phyloP scores from a whole-genome alignment of 495 filamentous ascomycete species.

The Cercophora samala region DNA sequence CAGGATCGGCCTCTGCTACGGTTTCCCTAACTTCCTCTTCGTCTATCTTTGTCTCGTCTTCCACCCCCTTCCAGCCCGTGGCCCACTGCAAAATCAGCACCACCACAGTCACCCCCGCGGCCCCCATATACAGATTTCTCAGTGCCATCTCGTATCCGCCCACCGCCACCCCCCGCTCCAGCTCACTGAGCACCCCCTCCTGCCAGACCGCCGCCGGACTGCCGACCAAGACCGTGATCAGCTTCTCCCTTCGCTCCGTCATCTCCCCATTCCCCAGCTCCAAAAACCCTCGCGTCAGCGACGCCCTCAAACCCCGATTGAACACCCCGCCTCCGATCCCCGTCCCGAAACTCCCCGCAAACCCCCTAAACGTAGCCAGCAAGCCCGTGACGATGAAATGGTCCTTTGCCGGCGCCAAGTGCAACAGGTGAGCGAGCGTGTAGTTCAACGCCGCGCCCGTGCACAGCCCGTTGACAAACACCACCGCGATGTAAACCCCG shows the following conservation, averaged over 20 bases:
- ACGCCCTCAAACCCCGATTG: constrained; percentile 53
- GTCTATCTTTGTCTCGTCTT: constrained; percentile 22
- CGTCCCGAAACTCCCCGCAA: constrained; percentile 71
- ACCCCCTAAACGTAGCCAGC: constrained; percentile 68
- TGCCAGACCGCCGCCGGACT: constrained; percentile 61
- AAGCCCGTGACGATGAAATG: constrained; percentile 71
- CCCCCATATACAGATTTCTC: constrained; percentile 55
- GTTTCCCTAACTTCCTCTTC: constrained; percentile 31
- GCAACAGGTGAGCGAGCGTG: constrained; percentile 69
- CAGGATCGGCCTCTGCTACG: constrained; percentile 25
- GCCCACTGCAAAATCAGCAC: constrained; percentile 61
- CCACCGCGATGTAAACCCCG: constrained; percentile 48
- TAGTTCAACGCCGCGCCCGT: constrained; percentile 73
- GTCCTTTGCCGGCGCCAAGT: constrained; percentile 56
- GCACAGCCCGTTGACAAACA: constrained; percentile 65
- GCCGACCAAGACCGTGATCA: constrained; percentile 63
- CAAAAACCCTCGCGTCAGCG: constrained; percentile 56
- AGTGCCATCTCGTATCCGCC: constrained; percentile 59
- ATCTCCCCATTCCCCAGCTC: constrained; percentile 34
- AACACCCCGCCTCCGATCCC: constrained; percentile 76
- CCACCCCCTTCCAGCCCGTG: constrained; percentile 58
- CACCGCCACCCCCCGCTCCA: constrained; percentile 60
- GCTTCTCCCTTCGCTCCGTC: constrained; percentile 46
- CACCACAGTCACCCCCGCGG: constrained; percentile 51
- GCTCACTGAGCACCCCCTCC: constrained; percentile 40